Conservation (phyloP, 176 grass and related monocot species). For the Carex myosuroides region DNA sequence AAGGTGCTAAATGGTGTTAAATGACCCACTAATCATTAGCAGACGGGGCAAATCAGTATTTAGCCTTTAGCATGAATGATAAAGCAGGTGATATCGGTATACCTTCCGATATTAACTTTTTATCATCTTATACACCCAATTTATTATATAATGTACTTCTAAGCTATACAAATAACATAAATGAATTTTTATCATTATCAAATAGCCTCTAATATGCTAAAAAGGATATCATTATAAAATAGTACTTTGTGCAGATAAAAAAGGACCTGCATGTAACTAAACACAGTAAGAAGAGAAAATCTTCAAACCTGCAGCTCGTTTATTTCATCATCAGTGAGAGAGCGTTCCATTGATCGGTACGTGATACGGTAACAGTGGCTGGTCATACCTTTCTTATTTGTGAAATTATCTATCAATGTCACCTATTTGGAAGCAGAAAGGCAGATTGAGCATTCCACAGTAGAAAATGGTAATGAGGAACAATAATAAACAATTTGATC, state of each 20-base stretch:
- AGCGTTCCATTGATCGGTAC: constrained; percentile 84
- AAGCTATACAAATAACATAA: not conserved
- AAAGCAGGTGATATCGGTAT: not conserved
- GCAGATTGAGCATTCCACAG: not conserved
- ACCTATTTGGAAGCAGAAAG: constrained; percentile 37
- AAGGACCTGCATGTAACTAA: not conserved
- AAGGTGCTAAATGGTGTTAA: not conserved
- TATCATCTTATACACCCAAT: not conserved
- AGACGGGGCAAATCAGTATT: not conserved
- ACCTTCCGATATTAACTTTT: not conserved
- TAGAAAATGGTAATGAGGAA: constrained; percentile 1
- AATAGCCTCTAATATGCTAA: not conserved
- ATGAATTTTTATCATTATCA: not conserved
- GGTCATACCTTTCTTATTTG: constrained; percentile 97
- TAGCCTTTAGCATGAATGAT: not conserved
- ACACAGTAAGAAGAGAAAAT: not conserved
- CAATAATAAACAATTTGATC: constrained; percentile 4
- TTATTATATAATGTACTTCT: not conserved
- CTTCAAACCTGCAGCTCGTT: constrained; percentile 65
- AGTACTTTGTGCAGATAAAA: not conserved
- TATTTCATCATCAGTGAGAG: constrained; percentile 86
- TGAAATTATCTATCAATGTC: constrained; percentile 90
- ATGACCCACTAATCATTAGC: not conserved
- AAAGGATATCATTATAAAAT: not conserved
- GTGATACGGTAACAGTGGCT: constrained; percentile 95